These are phyloP conservation scores for Lachancea nothofagi DNA, from an alignment of 805 yeast species.

Conservation along the genomic window DNA sequence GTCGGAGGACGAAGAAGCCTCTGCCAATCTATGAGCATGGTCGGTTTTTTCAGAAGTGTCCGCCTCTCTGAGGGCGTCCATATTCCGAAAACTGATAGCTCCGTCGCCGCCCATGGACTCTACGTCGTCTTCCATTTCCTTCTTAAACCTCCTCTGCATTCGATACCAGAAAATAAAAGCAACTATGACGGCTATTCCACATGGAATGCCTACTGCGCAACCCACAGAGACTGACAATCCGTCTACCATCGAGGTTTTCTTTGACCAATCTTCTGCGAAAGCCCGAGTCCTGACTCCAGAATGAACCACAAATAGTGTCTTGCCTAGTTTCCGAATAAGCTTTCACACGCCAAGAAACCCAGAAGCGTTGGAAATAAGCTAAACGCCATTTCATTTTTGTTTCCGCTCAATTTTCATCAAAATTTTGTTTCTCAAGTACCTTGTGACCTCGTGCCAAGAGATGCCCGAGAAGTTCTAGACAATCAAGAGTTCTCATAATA, in stretches of 20 bases:
- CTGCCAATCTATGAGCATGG: constrained; percentile 8
- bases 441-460: neutral
- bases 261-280: no score
- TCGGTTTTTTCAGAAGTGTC: constrained; percentile 6
- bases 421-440: neutral
- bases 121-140: constrained; percentile 36
- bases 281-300: no score
- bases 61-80: constrained; percentile 22
- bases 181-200: constrained; percentile 36
- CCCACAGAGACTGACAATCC: constrained; percentile 42
- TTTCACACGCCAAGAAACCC: constrained; percentile 1
- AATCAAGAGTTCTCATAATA: neutral
- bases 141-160: constrained; percentile 34
- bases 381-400: no score
- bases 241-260: constrained; percentile 7
- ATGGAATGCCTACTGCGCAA: constrained; percentile 49
- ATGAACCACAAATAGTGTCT: no score
- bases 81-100: constrained; percentile 31
- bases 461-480: constrained; percentile 1
- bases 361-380: no score
- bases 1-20: constrained; percentile 18
- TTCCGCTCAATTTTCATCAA: neutral
- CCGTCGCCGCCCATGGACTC: constrained; percentile 36
- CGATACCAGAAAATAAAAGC: constrained; percentile 36
- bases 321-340: no score